Evolutionary conservation across 352 stramenopile species (phyloP).

Genomic region (Salisapilia sapeloensis): DNA sequence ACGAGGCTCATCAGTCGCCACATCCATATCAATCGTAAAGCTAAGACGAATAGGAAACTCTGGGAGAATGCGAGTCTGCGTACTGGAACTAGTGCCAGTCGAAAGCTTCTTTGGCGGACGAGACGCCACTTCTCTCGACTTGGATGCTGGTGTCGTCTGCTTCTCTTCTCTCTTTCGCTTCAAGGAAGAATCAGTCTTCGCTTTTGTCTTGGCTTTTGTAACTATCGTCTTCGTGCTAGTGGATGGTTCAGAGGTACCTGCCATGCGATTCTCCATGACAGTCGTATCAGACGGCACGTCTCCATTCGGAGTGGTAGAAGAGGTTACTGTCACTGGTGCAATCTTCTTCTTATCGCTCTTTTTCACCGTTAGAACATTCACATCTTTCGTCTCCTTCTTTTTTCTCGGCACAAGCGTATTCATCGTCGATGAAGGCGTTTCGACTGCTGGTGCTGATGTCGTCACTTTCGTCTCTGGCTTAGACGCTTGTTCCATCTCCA

Average conservation of each 20-base stretch:
- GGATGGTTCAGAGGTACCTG: constrained; percentile 5
- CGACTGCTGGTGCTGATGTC: constrained; percentile 2
- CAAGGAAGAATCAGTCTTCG: constrained; percentile 14
- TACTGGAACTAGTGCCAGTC: constrained; percentile 4
- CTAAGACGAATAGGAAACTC: constrained; percentile 33
- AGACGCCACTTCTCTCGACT: constrained; percentile 39
- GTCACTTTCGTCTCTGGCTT: constrained; percentile 3
- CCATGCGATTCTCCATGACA: constrained; percentile 41
- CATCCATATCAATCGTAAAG: constrained; percentile 50
- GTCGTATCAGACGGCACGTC: constrained; percentile 13
- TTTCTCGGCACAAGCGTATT: constrained; percentile 54
- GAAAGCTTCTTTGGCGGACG: constrained; percentile 20
- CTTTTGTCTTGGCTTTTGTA: constrained; percentile 12
- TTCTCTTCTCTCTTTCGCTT: constrained; percentile 61
- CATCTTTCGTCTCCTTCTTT: constrained; percentile 14
- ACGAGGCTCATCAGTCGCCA: not conserved
- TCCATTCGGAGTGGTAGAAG: constrained; percentile 21
- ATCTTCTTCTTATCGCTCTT: constrained; percentile 59
- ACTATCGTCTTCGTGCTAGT: constrained; percentile 3
- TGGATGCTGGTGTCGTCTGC: constrained; percentile 9
- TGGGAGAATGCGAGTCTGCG: constrained; percentile 20
- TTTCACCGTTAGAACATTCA: constrained; percentile 18
- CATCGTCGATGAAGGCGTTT: constrained; percentile 6
- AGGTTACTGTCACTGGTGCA: constrained; percentile 19
- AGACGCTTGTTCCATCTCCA: constrained; percentile 47